phyloP scores from a whole-genome alignment of 805 yeast genomes.

The Suhomyces sp. region DNA sequence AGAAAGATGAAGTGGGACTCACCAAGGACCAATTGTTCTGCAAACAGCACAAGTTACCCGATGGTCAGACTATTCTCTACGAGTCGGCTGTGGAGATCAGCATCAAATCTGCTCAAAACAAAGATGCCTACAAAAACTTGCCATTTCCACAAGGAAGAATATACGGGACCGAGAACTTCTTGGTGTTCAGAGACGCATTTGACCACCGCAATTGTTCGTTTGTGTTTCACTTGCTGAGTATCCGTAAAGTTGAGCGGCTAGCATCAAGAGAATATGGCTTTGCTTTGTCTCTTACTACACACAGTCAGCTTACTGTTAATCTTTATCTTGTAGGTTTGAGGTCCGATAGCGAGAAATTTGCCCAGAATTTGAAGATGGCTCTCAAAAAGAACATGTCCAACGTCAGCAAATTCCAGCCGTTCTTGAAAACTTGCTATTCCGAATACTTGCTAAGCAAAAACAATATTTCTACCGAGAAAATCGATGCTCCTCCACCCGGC shows the following conservation, averaged over 20 bases:
- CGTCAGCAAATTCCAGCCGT: constrained; percentile 60
- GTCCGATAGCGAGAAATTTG: constrained; percentile 77
- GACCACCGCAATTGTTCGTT: constrained; percentile 69
- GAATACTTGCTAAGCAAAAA: constrained; percentile 73
- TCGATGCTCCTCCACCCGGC: constrained; percentile 62
- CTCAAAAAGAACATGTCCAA: constrained; percentile 62
- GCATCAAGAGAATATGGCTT: constrained; percentile 75
- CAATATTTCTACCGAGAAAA: constrained; percentile 39
- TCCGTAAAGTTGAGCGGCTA: constrained; percentile 81
- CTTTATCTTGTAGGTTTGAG: constrained; percentile 77
- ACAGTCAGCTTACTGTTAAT: constrained; percentile 58
- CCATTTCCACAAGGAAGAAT: constrained; percentile 56
- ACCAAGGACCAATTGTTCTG: constrained; percentile 72
- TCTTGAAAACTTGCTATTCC: constrained; percentile 73
- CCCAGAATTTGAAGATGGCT: constrained; percentile 59
- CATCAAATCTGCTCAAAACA: constrained; percentile 25
- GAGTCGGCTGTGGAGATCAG: constrained; percentile 63
- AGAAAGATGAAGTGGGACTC: constrained; percentile 42
- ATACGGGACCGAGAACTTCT: constrained; percentile 70
- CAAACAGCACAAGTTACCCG: constrained; percentile 67
- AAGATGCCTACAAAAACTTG: constrained; percentile 18
- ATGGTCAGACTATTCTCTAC: constrained; percentile 59
- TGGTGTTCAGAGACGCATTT: constrained; percentile 69
- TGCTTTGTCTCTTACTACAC: constrained; percentile 70
- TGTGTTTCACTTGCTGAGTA: constrained; percentile 68